A percentile compares a stretch with the other conserved stretches of the same genome.
Evolutionary conservation across 257 asterid species (phyloP).

Genomic region (Fraxinus cuspidata): DNA sequence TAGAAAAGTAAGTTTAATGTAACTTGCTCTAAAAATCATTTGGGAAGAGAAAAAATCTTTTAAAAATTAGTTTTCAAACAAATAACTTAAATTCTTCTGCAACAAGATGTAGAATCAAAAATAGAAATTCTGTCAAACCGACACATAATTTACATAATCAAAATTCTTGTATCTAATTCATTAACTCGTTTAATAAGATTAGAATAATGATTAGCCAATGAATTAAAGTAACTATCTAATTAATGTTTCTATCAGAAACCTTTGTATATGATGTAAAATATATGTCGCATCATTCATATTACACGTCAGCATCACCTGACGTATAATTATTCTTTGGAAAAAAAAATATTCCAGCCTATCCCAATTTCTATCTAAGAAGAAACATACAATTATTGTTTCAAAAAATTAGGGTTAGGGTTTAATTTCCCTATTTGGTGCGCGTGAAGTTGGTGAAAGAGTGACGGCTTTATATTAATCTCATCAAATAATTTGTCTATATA

Average conservation of each 20-base stretch:
- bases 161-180: background rate
- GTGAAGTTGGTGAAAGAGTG: slow-evolving; percentile 54
- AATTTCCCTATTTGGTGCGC: slow-evolving; percentile 13
- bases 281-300: background rate
- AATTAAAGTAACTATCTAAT: background rate
- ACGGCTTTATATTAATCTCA: slow-evolving; percentile 43
- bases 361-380: slow-evolving; percentile 10
- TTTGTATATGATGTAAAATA: slow-evolving; percentile 20
- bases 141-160: background rate
- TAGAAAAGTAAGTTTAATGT: too few relatives aligned
- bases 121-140: too few relatives aligned
- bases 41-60: too few relatives aligned
- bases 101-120: too few relatives aligned
- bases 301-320: slow-evolving; percentile 7
- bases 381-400: slow-evolving; percentile 7
- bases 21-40: too few relatives aligned
- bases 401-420: slow-evolving; percentile 31
- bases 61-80: too few relatives aligned
- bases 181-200: background rate
- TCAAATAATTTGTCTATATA: slow-evolving; percentile 48
- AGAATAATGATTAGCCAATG: background rate
- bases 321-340: background rate
- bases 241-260: background rate
- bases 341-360: background rate
- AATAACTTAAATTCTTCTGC: too few relatives aligned